A percentile compares a stretch with the other conserved stretches of the same genome.
phyloP scores from a whole-genome alignment of 805 yeast species.

The Candida corydali region DNA sequence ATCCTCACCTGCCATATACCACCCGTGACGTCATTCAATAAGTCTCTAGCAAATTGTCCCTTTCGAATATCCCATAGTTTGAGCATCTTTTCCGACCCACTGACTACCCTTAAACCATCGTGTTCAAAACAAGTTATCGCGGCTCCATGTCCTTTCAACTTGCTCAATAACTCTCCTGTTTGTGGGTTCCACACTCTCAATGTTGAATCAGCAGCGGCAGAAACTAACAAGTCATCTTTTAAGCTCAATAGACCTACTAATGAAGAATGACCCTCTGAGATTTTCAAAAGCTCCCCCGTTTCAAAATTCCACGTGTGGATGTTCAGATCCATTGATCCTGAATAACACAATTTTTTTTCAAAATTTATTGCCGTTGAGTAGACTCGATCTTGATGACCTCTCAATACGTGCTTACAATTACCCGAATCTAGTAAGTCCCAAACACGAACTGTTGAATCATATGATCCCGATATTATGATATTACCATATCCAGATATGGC shows the following conservation, averaged over 20 bases:
- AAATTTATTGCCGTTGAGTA: slow-evolving; percentile 85
- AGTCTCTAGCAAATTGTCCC: slow-evolving; percentile 71
- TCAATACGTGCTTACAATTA: slow-evolving; percentile 64
- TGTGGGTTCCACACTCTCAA: slow-evolving; percentile 91
- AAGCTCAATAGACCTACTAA: slow-evolving; percentile 84
- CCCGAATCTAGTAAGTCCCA: slow-evolving; percentile 79
- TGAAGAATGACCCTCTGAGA: slow-evolving; percentile 83
- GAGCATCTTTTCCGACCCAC: slow-evolving; percentile 85
- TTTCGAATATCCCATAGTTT: slow-evolving; percentile 82
- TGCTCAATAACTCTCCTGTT: slow-evolving; percentile 58
- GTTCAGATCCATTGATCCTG: slow-evolving; percentile 88
- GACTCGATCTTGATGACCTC: slow-evolving; percentile 84
- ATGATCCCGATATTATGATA: slow-evolving; percentile 81
- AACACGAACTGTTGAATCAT: slow-evolving; percentile 84
- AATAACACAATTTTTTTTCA: slow-evolving; percentile 71
- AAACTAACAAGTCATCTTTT: slow-evolving; percentile 70
- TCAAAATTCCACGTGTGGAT: slow-evolving; percentile 87
- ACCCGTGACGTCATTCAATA: slow-evolving; percentile 71
- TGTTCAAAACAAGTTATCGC: slow-evolving; percentile 94
- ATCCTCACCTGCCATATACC: slow-evolving; percentile 94
- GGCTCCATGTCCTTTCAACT: slow-evolving; percentile 75
- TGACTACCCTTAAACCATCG: slow-evolving; percentile 75
- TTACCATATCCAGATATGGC: slow-evolving; percentile 85
- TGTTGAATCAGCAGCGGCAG: slow-evolving; percentile 95
- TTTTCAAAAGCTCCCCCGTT: slow-evolving; percentile 64